Evolutionary conservation across 2,329 filamentous ascomycete genomes (phyloP).

Genomic region (Ascochyta viciae-villosae): DNA sequence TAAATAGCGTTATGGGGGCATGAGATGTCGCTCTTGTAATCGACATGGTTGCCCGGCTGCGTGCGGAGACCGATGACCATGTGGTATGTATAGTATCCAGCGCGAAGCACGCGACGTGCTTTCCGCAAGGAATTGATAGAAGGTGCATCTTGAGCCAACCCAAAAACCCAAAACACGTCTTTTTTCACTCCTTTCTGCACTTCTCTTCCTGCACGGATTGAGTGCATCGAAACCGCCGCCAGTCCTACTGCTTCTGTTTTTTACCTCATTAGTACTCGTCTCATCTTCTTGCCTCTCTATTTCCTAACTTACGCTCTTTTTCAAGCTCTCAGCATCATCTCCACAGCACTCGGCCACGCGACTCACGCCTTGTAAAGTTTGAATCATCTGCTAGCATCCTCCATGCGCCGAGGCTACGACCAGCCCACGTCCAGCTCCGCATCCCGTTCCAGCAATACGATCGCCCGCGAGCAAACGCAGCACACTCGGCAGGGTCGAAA

Average conservation of each 20-base stretch:
- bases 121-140: slow-evolving; percentile 43
- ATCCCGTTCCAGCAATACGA: slow-evolving; percentile 22
- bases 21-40: background rate
- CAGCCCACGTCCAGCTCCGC: slow-evolving; percentile 28
- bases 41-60: background rate
- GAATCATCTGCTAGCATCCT: background rate
- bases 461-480: slow-evolving; percentile 20
- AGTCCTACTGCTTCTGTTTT: slow-evolving; percentile 5
- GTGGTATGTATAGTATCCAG: slow-evolving; percentile 48
- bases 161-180: slow-evolving; percentile 30
- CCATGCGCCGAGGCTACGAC: slow-evolving; percentile 34
- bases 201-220: slow-evolving; percentile 9
- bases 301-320: background rate
- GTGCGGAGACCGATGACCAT: slow-evolving; percentile 17
- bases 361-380: background rate
- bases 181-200: slow-evolving; percentile 7
- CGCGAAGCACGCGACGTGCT: slow-evolving; percentile 37
- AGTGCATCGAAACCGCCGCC: slow-evolving; percentile 24
- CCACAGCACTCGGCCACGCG: slow-evolving; percentile 3
- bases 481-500: slow-evolving; percentile 23
- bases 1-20: slow-evolving; percentile 48
- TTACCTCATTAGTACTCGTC: slow-evolving; percentile 24
- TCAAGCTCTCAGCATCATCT: slow-evolving; percentile 9
- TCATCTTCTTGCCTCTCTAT: slow-evolving; percentile 18
- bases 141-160: slow-evolving; percentile 37